Evolutionary conservation across 2,329 filamentous ascomycete species (phyloP).

Genomic region (Penicillium sp.): DNA sequence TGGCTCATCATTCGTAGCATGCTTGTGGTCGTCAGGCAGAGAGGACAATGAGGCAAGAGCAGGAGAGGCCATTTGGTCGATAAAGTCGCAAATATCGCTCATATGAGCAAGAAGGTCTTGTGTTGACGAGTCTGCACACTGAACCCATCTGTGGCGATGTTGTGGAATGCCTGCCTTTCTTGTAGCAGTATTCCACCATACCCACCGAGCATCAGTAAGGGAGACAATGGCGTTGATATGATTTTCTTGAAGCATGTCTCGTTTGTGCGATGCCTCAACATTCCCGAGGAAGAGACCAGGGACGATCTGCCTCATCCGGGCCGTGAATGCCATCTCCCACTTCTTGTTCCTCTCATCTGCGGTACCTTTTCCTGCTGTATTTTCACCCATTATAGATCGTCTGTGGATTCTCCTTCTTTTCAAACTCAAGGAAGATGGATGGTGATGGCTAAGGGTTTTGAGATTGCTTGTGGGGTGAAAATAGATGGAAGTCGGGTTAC

Average conservation of each 20-base stretch:
- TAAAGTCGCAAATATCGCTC: constrained; percentile 27
- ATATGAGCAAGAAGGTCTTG: constrained; percentile 29
- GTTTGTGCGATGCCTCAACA: constrained; percentile 22
- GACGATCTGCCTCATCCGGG: constrained; percentile 25
- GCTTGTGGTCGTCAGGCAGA: constrained; percentile 9
- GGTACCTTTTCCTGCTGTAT: background rate
- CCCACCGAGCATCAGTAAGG: constrained; percentile 23
- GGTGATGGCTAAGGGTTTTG: background rate
- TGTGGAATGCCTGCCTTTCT: constrained; percentile 24
- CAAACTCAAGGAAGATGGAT: background rate
- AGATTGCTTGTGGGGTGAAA: background rate
- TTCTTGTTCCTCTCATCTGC: constrained; percentile 16
- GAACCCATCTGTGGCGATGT: constrained; percentile 27
- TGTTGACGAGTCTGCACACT: constrained; percentile 30
- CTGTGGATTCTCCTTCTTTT: constrained; percentile 1
- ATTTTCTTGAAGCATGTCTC: constrained; percentile 22
- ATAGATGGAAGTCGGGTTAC: background rate
- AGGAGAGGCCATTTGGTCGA: constrained; percentile 24
- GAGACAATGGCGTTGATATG: constrained; percentile 25
- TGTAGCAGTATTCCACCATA: constrained; percentile 20
- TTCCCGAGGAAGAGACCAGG: constrained; percentile 29
- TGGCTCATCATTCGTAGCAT: constrained; percentile 6
- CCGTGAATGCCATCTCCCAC: constrained; percentile 17
- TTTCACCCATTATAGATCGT: constrained; percentile 2
- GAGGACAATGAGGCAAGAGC: constrained; percentile 11